A percentile compares a stretch with the other conserved stretches of the same genome.
Conservation (phyloP, 2,329 filamentous ascomycete species). For the Aureobasidium sp. region DNA sequence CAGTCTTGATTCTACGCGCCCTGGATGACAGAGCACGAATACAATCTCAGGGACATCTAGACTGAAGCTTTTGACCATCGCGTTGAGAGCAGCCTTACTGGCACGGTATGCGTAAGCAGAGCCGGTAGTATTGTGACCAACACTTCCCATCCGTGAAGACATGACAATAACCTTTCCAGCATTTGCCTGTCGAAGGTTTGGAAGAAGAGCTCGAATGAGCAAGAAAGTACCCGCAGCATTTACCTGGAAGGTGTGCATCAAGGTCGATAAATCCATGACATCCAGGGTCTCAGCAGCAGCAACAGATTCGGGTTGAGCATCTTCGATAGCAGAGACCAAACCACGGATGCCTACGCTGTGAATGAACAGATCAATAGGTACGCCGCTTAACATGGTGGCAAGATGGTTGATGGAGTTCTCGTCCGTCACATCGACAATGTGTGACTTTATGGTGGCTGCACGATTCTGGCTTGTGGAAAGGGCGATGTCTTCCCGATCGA, state of each 20-base stretch:
- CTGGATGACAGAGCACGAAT: conserved; percentile 51
- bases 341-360: conserved; percentile 53
- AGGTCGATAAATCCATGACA: conserved; percentile 44
- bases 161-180: conserved; percentile 44
- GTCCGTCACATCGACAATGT: conserved; percentile 33
- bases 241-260: conserved; percentile 43
- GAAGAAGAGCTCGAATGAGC: conserved; percentile 41
- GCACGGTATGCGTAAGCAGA: conserved; percentile 54
- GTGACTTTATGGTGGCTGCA: conserved; percentile 27
- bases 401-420: conserved; percentile 30
- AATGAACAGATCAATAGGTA: conserved; percentile 43
- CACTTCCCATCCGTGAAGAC: conserved; percentile 50
- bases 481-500: conserved; percentile 31
- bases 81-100: conserved; percentile 53
- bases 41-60: conserved; percentile 48
- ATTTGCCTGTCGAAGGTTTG: conserved; percentile 32
- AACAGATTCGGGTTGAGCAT: conserved; percentile 36
- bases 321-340: conserved; percentile 39
- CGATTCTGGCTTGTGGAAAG: background rate
- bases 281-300: conserved; percentile 45
- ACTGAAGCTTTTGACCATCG: conserved; percentile 48
- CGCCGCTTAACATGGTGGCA: conserved; percentile 23
- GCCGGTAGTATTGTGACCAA: conserved; percentile 44
- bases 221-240: conserved; percentile 50
- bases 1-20: conserved; percentile 50